These are phyloP conservation scores for Trypanosoma conorhini DNA, from an alignment of 208 protist species.

Conservation along the genomic window DNA sequence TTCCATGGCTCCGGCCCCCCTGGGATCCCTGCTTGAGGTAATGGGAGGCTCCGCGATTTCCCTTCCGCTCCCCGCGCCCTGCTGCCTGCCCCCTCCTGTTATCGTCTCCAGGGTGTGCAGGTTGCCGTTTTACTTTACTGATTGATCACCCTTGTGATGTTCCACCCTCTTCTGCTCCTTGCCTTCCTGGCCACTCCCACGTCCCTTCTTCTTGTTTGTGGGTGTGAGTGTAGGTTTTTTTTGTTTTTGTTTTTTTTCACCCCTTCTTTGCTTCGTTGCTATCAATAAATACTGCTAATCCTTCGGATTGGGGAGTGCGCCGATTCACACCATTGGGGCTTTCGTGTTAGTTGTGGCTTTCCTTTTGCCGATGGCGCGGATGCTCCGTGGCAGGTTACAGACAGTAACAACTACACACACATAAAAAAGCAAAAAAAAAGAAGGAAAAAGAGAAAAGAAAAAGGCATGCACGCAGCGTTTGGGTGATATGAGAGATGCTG, in stretches of 20 bases:
- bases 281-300: slow-evolving; percentile 8
- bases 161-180: background rate
- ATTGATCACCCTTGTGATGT: background rate
- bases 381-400: background rate
- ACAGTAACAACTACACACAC: background rate
- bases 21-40: background rate
- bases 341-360: background rate
- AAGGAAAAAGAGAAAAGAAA: background rate
- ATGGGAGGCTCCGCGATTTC: background rate
- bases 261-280: background rate
- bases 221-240: background rate
- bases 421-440: slow-evolving; percentile 3
- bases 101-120: background rate
- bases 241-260: background rate
- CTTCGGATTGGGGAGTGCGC: background rate
- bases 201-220: background rate
- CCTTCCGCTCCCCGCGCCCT: background rate
- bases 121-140: background rate
- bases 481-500: background rate
- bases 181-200: background rate
- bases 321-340: slow-evolving; percentile 8
- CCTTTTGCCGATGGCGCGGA: background rate
- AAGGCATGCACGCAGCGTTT: background rate
- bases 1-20: background rate
- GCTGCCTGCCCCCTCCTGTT: background rate